Conservation (phyloP, 1,284 basidiomycete species). For the Sanghuangporus sanghuang region DNA sequence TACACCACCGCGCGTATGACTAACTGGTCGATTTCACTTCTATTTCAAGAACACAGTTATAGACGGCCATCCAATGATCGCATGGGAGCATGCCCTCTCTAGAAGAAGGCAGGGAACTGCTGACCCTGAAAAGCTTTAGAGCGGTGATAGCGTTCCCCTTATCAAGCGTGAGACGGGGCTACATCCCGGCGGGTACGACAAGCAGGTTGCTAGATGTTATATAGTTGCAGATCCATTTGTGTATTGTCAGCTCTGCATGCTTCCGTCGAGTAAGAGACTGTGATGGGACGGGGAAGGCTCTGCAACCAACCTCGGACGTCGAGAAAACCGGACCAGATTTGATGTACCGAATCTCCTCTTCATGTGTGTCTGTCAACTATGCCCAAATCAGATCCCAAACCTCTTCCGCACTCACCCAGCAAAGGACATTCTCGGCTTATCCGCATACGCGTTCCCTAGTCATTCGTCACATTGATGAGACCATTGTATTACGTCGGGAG, state of each 20-base stretch:
- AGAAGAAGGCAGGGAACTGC: constrained; percentile 11
- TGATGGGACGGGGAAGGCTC: not conserved
- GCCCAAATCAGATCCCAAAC: not conserved
- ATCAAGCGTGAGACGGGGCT: constrained; percentile 80
- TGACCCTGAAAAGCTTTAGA: constrained; percentile 73
- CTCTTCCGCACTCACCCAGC: constrained; percentile 53
- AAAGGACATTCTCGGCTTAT: constrained; percentile 80
- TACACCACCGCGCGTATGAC: constrained; percentile 47
- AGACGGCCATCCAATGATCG: constrained; percentile 55
- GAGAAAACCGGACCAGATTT: constrained; percentile 60
- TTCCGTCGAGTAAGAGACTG: constrained; percentile 5
- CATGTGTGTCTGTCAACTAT: constrained; percentile 67
- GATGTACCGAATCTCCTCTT: constrained; percentile 88
- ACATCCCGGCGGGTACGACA: constrained; percentile 74
- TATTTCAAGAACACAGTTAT: constrained; percentile 57
- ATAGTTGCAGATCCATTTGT: constrained; percentile 53
- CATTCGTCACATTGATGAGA: constrained; percentile 67
- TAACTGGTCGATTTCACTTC: constrained; percentile 61
- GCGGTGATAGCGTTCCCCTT: constrained; percentile 62
- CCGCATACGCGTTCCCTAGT: constrained; percentile 77
- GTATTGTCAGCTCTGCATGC: constrained; percentile 42
- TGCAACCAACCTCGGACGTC: constrained; percentile 63
- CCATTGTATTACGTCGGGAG: constrained; percentile 60
- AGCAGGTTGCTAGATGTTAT: constrained; percentile 68
- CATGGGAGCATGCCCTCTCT: not conserved